These are phyloP conservation scores for Mycena albidolilacea DNA, from an alignment of 768 basidiomycete genomes.

Conservation along the genomic window DNA sequence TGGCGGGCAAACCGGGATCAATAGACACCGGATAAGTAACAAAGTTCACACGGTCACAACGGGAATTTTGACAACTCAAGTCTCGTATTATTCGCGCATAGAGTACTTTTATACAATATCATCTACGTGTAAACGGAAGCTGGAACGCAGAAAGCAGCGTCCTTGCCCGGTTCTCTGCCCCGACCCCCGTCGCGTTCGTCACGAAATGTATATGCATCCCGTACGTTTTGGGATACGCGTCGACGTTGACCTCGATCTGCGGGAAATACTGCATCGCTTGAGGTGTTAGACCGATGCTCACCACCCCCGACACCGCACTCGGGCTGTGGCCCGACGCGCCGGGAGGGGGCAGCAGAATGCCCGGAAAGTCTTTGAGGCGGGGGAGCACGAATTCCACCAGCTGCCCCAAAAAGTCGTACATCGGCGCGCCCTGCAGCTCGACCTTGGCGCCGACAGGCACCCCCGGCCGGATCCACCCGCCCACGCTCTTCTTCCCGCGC, in stretches of 20 bases:
- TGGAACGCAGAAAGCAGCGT: constrained; percentile 93
- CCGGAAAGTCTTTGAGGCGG: constrained; percentile 90
- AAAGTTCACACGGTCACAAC: too few species aligned
- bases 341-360: constrained; percentile 83
- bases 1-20: too few species aligned
- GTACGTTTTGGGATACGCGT: constrained; percentile 86
- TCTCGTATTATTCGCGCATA: background rate
- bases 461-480: constrained; percentile 88
- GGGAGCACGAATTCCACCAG: constrained; percentile 97
- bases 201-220: constrained; percentile 97
- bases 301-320: constrained; percentile 87
- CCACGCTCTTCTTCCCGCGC: constrained; percentile 75
- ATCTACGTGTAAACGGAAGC: constrained; percentile 76
- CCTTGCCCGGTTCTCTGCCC: constrained; percentile 91
- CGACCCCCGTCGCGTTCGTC: constrained; percentile 89
- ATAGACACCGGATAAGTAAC: too few species aligned
- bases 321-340: constrained; percentile 81
- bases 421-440: constrained; percentile 89
- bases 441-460: constrained; percentile 92
- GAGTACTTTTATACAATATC: constrained; percentile 3
- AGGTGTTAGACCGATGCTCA: constrained; percentile 89
- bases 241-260: constrained; percentile 94
- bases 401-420: constrained; percentile 94
- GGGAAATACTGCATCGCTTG: constrained; percentile 93
- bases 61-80: too few species aligned